Conservation (phyloP, 164 flowering plant genomes). For the Magnolia changhungtana region DNA sequence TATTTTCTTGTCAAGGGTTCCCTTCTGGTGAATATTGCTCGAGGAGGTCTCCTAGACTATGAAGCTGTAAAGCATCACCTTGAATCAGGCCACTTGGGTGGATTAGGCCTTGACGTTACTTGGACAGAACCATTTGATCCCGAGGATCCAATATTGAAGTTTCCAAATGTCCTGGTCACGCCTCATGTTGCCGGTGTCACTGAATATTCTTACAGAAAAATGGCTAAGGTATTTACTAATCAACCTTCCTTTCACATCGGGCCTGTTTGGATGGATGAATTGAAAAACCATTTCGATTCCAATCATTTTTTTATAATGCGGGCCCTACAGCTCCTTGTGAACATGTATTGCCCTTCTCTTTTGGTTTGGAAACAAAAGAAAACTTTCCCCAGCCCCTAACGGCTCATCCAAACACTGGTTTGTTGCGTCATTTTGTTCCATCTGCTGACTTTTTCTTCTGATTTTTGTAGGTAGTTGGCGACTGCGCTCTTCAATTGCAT, state of each 20-base stretch:
- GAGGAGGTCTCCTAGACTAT: conserved; percentile 83
- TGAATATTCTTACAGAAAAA: conserved; percentile 66
- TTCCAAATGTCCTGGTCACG: conserved; percentile 72
- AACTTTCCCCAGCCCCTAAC: background rate
- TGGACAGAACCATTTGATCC: conserved; percentile 98
- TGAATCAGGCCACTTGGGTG: conserved; percentile 81
- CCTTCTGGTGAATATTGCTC: conserved; percentile 74
- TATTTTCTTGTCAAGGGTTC: conserved; percentile 50
- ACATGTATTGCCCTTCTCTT: background rate
- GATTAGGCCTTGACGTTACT: conserved; percentile 86
- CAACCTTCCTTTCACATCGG: background rate
- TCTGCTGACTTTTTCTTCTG: background rate
- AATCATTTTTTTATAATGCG: background rate
- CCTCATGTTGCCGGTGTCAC: conserved; percentile 95
- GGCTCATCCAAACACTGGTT: background rate
- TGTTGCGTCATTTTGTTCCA: background rate
- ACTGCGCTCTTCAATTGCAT: conserved; percentile 85
- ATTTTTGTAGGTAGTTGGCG: conserved; percentile 60
- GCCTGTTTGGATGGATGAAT: background rate
- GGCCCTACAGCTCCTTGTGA: background rate
- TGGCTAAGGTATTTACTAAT: conserved; percentile 72
- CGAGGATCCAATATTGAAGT: conserved; percentile 64
- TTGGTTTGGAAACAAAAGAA: background rate
- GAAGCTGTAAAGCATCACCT: conserved; percentile 54
- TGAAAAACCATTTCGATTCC: background rate